These are phyloP conservation scores for Skeletonema tropicum DNA, from an alignment of 108 stramenopile genomes.

Conservation along the genomic window DNA sequence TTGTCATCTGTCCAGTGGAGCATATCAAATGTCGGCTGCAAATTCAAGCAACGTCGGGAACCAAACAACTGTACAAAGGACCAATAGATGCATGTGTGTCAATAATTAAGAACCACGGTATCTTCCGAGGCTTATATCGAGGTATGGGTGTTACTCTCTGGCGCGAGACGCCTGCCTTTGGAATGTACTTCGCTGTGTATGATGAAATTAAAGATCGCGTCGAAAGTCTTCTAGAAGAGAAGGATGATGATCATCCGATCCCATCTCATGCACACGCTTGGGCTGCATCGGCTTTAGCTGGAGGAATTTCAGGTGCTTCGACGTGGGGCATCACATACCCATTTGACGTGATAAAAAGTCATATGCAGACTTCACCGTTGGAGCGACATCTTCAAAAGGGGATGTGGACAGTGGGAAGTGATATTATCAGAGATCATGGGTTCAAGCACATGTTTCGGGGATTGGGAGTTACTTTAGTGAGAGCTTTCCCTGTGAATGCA, in stretches of 20 bases:
- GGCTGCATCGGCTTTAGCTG: conserved; percentile 82
- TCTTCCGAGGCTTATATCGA: conserved; percentile 68
- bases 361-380: conserved; percentile 78
- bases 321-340: conserved; percentile 93
- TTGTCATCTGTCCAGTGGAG: conserved; percentile 88
- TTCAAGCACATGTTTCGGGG: conserved; percentile 83
- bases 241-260: conserved; percentile 32
- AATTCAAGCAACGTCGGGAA: conserved; percentile 43
- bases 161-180: conserved; percentile 93
- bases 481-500: conserved; percentile 95
- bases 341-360: conserved; percentile 90
- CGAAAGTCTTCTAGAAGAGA: conserved; percentile 45
- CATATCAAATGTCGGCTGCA: conserved; percentile 94
- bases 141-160: conserved; percentile 73
- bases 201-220: conserved; percentile 71
- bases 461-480: conserved; percentile 77
- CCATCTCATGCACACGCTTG: conserved; percentile 61
- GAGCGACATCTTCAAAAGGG: conserved; percentile 36
- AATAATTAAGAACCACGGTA: conserved; percentile 58
- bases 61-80: conserved; percentile 51
- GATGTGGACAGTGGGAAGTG: conserved; percentile 52
- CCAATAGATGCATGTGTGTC: conserved; percentile 55
- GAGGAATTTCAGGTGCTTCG: conserved; percentile 83
- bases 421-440: conserved; percentile 69
- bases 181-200: conserved; percentile 89